Conservation (phyloP, 495 filamentous ascomycete genomes). For the Hapsidospora chrysogenum region DNA sequence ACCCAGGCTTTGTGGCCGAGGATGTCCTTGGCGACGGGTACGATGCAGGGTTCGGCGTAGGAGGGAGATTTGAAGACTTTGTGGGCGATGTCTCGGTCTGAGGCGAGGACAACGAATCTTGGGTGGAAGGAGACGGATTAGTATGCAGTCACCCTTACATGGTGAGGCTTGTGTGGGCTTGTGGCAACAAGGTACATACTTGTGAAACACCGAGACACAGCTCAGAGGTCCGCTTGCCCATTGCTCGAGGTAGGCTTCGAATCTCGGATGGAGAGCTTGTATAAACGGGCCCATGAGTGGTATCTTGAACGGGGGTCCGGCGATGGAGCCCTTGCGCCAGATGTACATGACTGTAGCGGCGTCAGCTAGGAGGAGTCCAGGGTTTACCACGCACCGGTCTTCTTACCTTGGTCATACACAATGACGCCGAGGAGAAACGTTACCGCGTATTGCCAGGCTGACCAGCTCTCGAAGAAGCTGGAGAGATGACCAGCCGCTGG, state of each 20-base stretch:
- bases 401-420: conserved; percentile 9
- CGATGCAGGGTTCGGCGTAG: conserved; percentile 91
- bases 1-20: conserved; percentile 90
- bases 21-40: conserved; percentile 87
- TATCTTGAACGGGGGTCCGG: conserved; percentile 63
- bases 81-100: conserved; percentile 82
- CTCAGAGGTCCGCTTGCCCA: conserved; percentile 77
- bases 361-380: not conserved
- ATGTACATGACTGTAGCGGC: conserved; percentile 54
- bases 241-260: conserved; percentile 72
- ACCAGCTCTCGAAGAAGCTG: not conserved
- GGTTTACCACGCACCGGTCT: not conserved
- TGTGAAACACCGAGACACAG: conserved; percentile 95
- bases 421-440: conserved; percentile 6
- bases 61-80: conserved; percentile 92
- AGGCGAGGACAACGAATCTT: conserved; percentile 95
- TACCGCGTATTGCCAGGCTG: conserved; percentile 7
- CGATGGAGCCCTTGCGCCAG: conserved; percentile 65
- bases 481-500: no score
- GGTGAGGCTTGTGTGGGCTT: not conserved
- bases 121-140: not conserved
- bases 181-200: conserved; percentile 39
- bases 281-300: conserved; percentile 91
- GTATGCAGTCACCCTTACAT: not conserved
- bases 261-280: conserved; percentile 72